A percentile compares a stretch with the other conserved stretches of the same genome.
These are phyloP conservation scores for Cymbopogon flexuosus DNA, from an alignment of 202 grass and related monocot species.

Conservation along the genomic window DNA sequence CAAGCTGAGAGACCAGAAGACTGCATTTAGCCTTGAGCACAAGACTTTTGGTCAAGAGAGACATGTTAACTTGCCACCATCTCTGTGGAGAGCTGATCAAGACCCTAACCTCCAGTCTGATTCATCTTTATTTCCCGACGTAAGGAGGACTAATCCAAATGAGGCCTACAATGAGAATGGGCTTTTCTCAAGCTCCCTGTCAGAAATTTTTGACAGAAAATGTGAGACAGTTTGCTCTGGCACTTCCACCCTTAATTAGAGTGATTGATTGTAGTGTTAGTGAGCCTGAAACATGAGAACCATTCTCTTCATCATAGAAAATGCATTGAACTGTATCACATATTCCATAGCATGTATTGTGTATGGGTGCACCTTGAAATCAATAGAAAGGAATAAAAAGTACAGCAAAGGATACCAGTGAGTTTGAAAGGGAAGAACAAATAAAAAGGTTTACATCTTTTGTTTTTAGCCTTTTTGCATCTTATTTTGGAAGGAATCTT, in stretches of 20 bases:
- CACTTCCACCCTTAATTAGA: conserved; percentile 10
- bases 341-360: not conserved
- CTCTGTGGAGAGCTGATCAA: conserved; percentile 46
- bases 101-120: conserved; percentile 42
- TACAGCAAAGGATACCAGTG: not conserved
- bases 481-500: conserved; percentile 34
- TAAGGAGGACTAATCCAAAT: conserved; percentile 41
- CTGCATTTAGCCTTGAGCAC: conserved; percentile 54
- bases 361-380: conserved; percentile 11
- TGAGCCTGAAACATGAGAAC: not conserved
- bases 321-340: conserved; percentile 8
- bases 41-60: conserved; percentile 55
- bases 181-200: conserved; percentile 71
- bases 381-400: conserved; percentile 11
- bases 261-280: not conserved
- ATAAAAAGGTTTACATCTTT: not conserved
- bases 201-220: conserved; percentile 76
- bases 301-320: not conserved
- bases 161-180: conserved; percentile 60
- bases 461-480: not conserved
- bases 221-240: conserved; percentile 41
- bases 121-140: conserved; percentile 49
- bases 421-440: not conserved
- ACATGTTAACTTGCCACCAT: conserved; percentile 42
- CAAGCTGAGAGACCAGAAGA: conserved; percentile 52